Base-by-base conservation (phyloP, 2,329 filamentous ascomycete species). In the Bisporella sp. region DNA sequence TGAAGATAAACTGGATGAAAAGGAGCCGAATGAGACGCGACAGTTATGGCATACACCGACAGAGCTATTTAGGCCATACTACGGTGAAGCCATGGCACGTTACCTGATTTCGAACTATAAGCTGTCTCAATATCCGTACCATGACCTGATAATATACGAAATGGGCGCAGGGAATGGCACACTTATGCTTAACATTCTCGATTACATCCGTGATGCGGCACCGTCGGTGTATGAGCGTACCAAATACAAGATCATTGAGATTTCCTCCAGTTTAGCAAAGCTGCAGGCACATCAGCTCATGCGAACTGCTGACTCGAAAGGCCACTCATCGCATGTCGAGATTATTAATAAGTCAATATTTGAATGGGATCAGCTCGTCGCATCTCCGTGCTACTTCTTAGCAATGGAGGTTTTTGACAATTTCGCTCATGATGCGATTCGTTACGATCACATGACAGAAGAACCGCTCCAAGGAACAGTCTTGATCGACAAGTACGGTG, bases 31-130 rank as follows among this genome's bases (percentile, higher is more conserved):
- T 44, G 81, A 88, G 45, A 85, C 88, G 40, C 82, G 93, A 7
- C 93, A 99, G 72, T 76, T 99, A 43, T 99, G 93, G 93, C 95
- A 99, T 69, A 99, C 93, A 9, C 93, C 95, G 0, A 99, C 93
- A 0, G 93, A 99, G 72, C 81, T 99, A 21, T 99, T 99, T 72
- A 82, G 89, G 32, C 93, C 95, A 0, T 95, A 92, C 70, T 99
- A 99, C 67, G 95, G 92, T 64, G 91, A 99, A 74, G 89, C 93
- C 33, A 89, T 99, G 59, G 93, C 92, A n/a, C 85, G 92, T 21
- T 96, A 97, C 68, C 81, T 99, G 42, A 84, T 97, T 59, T 85
- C 89, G 59, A 96, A 99, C 73, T 99, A 99, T 77, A 90, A 93
- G 66, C 81, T 96, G 66, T 89, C 88, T 42, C 81, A 89, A 50